Base-by-base conservation (phyloP, 306 rosid species). In the Chamaecrista fasciculata region DNA sequence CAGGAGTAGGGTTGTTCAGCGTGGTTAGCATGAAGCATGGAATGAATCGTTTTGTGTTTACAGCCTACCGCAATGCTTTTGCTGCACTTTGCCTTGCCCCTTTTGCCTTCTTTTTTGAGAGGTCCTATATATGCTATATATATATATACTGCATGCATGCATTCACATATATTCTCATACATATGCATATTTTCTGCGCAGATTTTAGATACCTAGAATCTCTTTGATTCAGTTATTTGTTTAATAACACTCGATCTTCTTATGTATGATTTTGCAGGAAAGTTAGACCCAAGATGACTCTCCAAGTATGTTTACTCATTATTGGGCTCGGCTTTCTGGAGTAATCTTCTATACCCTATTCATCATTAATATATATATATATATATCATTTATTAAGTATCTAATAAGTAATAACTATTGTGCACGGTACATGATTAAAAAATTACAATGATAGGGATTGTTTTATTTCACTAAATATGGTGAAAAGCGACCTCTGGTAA, bases 281-380 rank as follows among this genome's bases (percentile, higher is more conserved):
- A 81, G 71, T 55, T 20, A 83, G 97, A 66, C 90, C 92, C 23
- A 86, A 82, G 80, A 83, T 88, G 91, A 86, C 95, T 25, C 39
- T 81, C 34, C 28, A 83, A 0, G 69, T 82, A 48, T 85, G 86
- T 78, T 2, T 81, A 1, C 86, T 86, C 68, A 88, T 86, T 65
- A 76, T 84, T 77, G 78, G 23, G 11, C 86, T 86, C 10, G 92
- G 89, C 37, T 91, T 91, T 76, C 72, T 88, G 12, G 97, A 91
- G 90, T 88, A 91, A 70, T 34, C 20, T 62, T 67, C 62, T 33
- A 11, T 34, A 52, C 7, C 63, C 62, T 43, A 51, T 21, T 25
- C 29, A 15, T 57, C 36, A 29, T n/a, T n/a, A n/a, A n/a, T n/a
- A n/a, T n/a, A n/a, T n/a, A n/a, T n/a, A n/a, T n/a, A n/a, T n/a